phyloP scores from a whole-genome alignment of 2,329 filamentous ascomycete genomes.

The Raffaelea albimanens region DNA sequence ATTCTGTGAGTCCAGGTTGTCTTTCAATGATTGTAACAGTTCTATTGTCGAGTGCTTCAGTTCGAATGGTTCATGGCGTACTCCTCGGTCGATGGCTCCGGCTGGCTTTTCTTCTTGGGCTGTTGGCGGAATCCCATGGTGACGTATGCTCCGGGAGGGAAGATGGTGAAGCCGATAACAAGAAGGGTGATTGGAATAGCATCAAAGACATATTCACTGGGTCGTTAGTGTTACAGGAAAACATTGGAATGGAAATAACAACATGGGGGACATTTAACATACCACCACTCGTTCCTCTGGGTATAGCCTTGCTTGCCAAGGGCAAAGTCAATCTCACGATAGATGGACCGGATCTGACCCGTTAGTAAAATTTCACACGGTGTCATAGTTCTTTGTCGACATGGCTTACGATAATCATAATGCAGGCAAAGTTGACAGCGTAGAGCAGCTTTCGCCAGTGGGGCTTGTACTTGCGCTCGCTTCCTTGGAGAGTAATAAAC shows the following conservation, averaged over 20 bases:
- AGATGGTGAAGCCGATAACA: conserved; percentile 17
- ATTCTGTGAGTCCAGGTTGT: no score
- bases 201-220: conserved; percentile 19
- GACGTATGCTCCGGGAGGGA: conserved; percentile 22
- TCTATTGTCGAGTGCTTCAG: no score
- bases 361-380: no score
- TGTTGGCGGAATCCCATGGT: conserved; percentile 21
- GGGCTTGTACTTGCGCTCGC: conserved; percentile 15
- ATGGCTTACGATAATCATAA: conserved; percentile 18
- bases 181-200: conserved; percentile 21
- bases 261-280: conserved; percentile 15
- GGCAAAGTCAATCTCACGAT: conserved; percentile 21
- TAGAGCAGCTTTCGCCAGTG: conserved; percentile 27
- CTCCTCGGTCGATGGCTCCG: neutral
- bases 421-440: conserved; percentile 20
- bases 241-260: no score
- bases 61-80: neutral
- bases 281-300: conserved; percentile 20
- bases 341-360: conserved; percentile 20
- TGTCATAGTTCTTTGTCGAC: neutral
- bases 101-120: conserved; percentile 1
- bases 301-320: conserved; percentile 16
- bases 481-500: conserved; percentile 14
- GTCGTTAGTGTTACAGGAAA: neutral
- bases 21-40: no score